These are phyloP conservation scores for Syzygium grande DNA, from an alignment of 345 rosid genomes.

Conservation along the genomic window DNA sequence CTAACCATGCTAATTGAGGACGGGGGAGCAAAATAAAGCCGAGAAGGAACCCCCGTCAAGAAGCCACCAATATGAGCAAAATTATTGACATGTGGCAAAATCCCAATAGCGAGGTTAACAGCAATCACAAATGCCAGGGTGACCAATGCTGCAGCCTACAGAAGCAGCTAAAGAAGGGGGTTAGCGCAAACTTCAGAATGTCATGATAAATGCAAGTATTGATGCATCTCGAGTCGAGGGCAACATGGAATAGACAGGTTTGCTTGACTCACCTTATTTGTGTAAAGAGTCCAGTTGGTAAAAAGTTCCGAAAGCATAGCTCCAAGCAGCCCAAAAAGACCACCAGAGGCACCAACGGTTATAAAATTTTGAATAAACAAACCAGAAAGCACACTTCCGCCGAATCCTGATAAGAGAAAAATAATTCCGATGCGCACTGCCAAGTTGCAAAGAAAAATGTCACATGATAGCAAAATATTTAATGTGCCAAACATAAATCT, in stretches of 20 bases:
- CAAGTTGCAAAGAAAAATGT: conserved; percentile 1
- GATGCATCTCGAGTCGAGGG: not conserved
- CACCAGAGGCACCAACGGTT: conserved; percentile 97
- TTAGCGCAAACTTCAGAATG: not conserved
- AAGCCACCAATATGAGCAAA: conserved; percentile 93
- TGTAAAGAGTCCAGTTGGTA: conserved; percentile 82
- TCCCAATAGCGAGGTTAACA: conserved; percentile 68
- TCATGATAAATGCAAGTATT: not conserved
- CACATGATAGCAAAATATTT: not conserved
- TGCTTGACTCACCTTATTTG: conserved; percentile 52
- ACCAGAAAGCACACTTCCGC: conserved; percentile 70
- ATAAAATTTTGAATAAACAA: conserved; percentile 50
- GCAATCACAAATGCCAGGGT: conserved; percentile 65
- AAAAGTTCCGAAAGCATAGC: conserved; percentile 89
- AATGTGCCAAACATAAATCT: not conserved
- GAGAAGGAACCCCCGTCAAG: conserved; percentile 76
- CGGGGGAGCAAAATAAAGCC: conserved; percentile 82
- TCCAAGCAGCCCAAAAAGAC: conserved; percentile 95
- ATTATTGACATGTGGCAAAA: conserved; percentile 88
- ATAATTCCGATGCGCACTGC: conserved; percentile 72
- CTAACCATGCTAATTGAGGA: conserved; percentile 74
- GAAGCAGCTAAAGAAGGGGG: not conserved
- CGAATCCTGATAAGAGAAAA: conserved; percentile 65
- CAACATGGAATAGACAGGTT: not conserved
- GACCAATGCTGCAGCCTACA: conserved; percentile 71